These are phyloP conservation scores for Fusarium floridanum DNA, from an alignment of 2,329 filamentous ascomycete species.

Conservation along the genomic window DNA sequence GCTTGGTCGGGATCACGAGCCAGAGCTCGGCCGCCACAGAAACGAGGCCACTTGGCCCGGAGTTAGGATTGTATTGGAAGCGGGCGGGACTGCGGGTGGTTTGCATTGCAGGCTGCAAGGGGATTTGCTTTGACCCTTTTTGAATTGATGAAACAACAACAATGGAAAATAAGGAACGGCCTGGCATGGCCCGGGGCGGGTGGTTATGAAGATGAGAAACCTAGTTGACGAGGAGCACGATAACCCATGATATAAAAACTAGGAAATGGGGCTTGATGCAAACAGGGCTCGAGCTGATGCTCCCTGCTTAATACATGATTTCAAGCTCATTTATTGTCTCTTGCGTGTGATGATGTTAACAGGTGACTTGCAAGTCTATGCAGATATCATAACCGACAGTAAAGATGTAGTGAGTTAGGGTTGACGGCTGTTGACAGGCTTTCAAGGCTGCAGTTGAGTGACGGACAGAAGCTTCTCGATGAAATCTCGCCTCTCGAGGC, in stretches of 20 bases:
- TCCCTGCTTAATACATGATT: conserved; percentile 30
- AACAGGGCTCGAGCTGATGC: conserved; percentile 3
- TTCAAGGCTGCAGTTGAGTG: neutral
- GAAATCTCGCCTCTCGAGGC: neutral
- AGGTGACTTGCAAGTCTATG: neutral
- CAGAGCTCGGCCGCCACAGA: conserved; percentile 29
- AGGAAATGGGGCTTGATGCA: conserved; percentile 36
- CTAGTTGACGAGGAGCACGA: conserved; percentile 40
- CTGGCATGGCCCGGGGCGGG: conserved; percentile 41
- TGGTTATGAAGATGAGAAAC: conserved; percentile 38
- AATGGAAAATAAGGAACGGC: conserved; percentile 29
- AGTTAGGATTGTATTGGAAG: conserved; percentile 48
- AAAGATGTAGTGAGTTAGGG: neutral
- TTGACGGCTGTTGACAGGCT: neutral
- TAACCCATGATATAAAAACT: conserved; percentile 31
- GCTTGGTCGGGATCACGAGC: conserved; percentile 33
- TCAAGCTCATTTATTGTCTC: conserved; percentile 24
- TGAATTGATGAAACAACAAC: conserved; percentile 38
- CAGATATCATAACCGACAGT: neutral
- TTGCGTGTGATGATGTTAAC: neutral
- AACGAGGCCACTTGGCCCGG: conserved; percentile 37
- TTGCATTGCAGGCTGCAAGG: conserved; percentile 34
- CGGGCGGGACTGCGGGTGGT: conserved; percentile 30
- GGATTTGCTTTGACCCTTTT: conserved; percentile 42
- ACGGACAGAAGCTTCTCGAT: neutral